phyloP scores from a whole-genome alignment of 140 eudicot species.

The Flaveria floridana region DNA sequence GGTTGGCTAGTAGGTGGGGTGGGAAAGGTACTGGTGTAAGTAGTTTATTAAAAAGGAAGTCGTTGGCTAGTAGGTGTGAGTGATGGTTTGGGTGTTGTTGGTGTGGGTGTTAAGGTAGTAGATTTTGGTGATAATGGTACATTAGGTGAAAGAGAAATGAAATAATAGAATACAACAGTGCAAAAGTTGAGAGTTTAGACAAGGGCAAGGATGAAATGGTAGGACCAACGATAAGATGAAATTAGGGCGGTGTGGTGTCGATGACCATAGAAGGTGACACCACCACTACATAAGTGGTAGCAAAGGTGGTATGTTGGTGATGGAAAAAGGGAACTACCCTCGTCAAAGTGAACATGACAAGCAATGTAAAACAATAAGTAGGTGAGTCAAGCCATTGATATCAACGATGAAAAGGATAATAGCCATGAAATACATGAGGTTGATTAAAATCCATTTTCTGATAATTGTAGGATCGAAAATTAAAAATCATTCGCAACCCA shows the following conservation, averaged over 20 bases:
- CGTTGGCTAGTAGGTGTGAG: neutral
- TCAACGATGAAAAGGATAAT: neutral
- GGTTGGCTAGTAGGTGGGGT: too few relatives aligned
- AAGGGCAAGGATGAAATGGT: neutral
- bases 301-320: too few relatives aligned
- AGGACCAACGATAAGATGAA: too few relatives aligned
- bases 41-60: too few relatives aligned
- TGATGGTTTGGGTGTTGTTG: neutral
- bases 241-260: too few relatives aligned
- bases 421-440: neutral
- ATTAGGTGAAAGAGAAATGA: neutral
- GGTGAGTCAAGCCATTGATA: neutral
- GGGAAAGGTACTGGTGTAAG: too few relatives aligned
- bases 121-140: neutral
- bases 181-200: neutral
- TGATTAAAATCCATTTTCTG: neutral
- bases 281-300: too few relatives aligned
- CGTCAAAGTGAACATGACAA: neutral
- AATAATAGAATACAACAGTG: neutral
- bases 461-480: neutral
- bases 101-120: neutral
- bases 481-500: neutral
- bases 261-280: too few relatives aligned
- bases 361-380: neutral
- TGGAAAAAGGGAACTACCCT: too few relatives aligned